Base-by-base conservation (phyloP, 805 yeast genomes). In the Pichia nanzhaoensis region DNA sequence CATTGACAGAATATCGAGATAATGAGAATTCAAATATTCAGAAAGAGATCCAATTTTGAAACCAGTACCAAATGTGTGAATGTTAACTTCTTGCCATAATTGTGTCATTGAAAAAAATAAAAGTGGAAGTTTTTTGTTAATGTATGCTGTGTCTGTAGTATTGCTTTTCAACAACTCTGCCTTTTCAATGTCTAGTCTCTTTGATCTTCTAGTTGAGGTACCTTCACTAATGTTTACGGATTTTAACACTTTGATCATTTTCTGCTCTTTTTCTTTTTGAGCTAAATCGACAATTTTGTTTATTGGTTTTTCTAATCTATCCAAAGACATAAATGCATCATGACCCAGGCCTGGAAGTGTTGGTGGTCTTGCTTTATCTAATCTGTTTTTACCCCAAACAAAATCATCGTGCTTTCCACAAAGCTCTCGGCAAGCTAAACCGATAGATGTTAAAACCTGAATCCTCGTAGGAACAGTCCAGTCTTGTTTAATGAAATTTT, bases 381-480 rank as follows among this genome's bases (percentile, higher is more conserved):
- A 49, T 20, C 49, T 65, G 5, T 73, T 69, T 10, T 65, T 63
- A 13, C 66, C 66, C 39, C 43, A 60, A 2, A 71, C 60, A n/a
- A 70, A 70, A 0, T 59, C 68, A 57, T 82, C 91, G 0, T 89
- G 44, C 14, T 45, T 30, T 2, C 55, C 91, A 37, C 83, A 67
- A 9, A 89, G 67, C 51, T 84, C 88, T 48, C 95, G 64, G 0
- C 89, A 87, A 3, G 85, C 76, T 20, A 89, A 64, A 0, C 90
- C 82, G 12, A 87, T 57, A 0, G 85, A 66, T 4, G 90, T 77
- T 17, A 93, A 61, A 8, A 90, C 68, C 24, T 76, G 65, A 64
- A 90, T 69, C 39, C 98, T 64, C 48, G 82, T 90, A 49, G 84
- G 93, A 17, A 93, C 60, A 0, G 95, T 87, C 50, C 83, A 78